phyloP scores from a whole-genome alignment of 345 rosid species.

The Leavenworthia alabamica region DNA sequence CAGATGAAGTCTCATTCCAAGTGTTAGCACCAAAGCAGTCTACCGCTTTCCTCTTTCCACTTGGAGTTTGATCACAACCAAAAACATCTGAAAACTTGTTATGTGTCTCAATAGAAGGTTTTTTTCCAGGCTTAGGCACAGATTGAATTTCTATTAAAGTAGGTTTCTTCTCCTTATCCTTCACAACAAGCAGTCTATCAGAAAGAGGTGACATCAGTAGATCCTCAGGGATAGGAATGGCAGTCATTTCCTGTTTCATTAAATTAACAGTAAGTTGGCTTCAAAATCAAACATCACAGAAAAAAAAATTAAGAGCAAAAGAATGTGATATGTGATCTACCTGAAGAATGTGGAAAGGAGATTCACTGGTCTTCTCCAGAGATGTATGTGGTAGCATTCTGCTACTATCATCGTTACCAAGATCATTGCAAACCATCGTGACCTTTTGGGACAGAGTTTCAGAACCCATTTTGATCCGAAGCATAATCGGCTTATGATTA shows the following conservation, averaged over 20 bases:
- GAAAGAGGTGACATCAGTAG: slow-evolving; percentile 64
- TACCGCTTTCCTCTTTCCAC: slow-evolving; percentile 33
- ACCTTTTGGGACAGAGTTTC: slow-evolving; percentile 38
- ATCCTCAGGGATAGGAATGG: slow-evolving; percentile 41
- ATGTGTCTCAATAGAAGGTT: slow-evolving; percentile 21
- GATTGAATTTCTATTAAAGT: slow-evolving; percentile 22
- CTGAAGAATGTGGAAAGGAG: slow-evolving; percentile 60
- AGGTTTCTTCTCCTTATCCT: slow-evolving; percentile 32
- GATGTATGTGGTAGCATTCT: slow-evolving; percentile 22
- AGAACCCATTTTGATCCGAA: slow-evolving; percentile 57
- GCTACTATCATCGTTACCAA: slow-evolving; percentile 48
- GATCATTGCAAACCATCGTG: slow-evolving; percentile 36
- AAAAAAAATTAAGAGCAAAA: not conserved
- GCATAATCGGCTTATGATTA: slow-evolving; percentile 40
- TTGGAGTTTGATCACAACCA: slow-evolving; percentile 26
- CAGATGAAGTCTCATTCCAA: slow-evolving; percentile 29
- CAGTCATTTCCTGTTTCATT: slow-evolving; percentile 61
- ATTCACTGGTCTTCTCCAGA: slow-evolving; percentile 28
- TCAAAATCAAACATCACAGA: slow-evolving; percentile 7
- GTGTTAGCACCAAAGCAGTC: slow-evolving; percentile 24
- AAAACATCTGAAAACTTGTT: slow-evolving; percentile 28
- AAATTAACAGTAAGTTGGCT: slow-evolving; percentile 18
- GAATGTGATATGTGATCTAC: slow-evolving; percentile 37
- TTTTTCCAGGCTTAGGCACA: slow-evolving; percentile 22
- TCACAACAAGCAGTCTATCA: slow-evolving; percentile 41